These are phyloP conservation scores for Danielia reshetovae DNA, from an alignment of 805 yeast genomes.

Conservation along the genomic window DNA sequence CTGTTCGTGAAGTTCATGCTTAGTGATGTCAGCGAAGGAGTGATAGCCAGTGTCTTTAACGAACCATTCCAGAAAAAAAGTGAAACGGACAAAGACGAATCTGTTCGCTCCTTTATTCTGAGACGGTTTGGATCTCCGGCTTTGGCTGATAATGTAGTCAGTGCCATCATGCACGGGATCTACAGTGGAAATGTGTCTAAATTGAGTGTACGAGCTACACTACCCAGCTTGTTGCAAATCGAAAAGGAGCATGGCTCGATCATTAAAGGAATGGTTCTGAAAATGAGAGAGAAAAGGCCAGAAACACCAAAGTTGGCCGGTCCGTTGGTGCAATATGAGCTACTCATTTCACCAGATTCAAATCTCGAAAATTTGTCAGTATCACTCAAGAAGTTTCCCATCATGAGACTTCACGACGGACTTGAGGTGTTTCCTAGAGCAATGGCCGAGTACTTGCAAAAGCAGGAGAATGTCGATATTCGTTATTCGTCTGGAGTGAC, in stretches of 20 bases:
- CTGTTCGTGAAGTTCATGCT: conserved; percentile 29
- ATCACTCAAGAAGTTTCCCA: conserved; percentile 52
- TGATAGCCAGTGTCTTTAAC: conserved; percentile 40
- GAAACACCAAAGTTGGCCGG: conserved; percentile 5
- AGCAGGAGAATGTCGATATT: conserved; percentile 40
- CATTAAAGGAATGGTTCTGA: conserved; percentile 40
- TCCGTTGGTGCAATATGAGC: conserved; percentile 34
- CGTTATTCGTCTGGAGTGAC: conserved; percentile 24
- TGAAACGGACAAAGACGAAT: conserved; percentile 52
- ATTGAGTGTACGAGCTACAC: conserved; percentile 60
- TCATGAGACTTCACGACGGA: conserved; percentile 57
- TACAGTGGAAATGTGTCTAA: conserved; percentile 70
- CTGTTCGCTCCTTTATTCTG: conserved; percentile 59
- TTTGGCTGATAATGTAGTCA: conserved; percentile 54
- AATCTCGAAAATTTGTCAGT: conserved; percentile 34
- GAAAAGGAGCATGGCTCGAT: conserved; percentile 63
- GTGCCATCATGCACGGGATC: conserved; percentile 85
- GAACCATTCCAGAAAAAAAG: conserved; percentile 46
- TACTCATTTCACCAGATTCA: conserved; percentile 35
- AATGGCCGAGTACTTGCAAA: conserved; percentile 34
- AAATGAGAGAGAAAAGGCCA: conserved; percentile 16
- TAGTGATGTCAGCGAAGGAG: conserved; percentile 43
- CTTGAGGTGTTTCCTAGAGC: conserved; percentile 49
- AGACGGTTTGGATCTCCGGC: conserved; percentile 62
- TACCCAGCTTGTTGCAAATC: conserved; percentile 51